These are phyloP conservation scores for Alternaria ventricosa DNA, from an alignment of 2,329 filamentous ascomycete genomes.

Conservation along the genomic window DNA sequence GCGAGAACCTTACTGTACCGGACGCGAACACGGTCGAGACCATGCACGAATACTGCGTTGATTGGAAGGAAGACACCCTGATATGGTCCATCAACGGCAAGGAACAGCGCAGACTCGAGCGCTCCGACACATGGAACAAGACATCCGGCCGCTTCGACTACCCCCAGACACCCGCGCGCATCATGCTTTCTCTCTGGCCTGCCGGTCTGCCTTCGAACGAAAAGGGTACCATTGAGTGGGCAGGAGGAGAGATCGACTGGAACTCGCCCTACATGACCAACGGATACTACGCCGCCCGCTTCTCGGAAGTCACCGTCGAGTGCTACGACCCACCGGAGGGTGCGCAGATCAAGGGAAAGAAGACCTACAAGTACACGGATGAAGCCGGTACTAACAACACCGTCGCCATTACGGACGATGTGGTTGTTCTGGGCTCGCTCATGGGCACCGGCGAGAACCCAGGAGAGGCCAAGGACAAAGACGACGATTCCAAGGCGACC, in stretches of 20 bases:
- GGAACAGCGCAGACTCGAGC: slow-evolving; percentile 74
- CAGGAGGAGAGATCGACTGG: slow-evolving; percentile 91
- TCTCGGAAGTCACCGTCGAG: slow-evolving; percentile 78
- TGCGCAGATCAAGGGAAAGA: slow-evolving; percentile 63
- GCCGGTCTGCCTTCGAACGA: slow-evolving; percentile 81
- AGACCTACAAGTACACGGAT: slow-evolving; percentile 78
- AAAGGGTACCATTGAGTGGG: slow-evolving; percentile 87
- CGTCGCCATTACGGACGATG: slow-evolving; percentile 75
- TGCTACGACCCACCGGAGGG: slow-evolving; percentile 86
- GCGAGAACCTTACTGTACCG: slow-evolving; percentile 68
- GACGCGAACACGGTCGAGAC: slow-evolving; percentile 75
- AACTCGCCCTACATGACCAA: slow-evolving; percentile 78
- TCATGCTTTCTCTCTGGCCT: slow-evolving; percentile 96
- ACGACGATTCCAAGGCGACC: slow-evolving; percentile 35
- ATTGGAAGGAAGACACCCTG: slow-evolving; percentile 87
- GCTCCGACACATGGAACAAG: slow-evolving; percentile 82
- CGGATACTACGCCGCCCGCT: slow-evolving; percentile 87
- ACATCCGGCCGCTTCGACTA: slow-evolving; percentile 82
- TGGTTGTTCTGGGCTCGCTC: slow-evolving; percentile 79
- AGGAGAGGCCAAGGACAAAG: slow-evolving; percentile 49
- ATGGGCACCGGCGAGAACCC: slow-evolving; percentile 80
- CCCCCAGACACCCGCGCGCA: slow-evolving; percentile 88
- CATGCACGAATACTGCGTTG: slow-evolving; percentile 85
- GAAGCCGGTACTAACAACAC: slow-evolving; percentile 72
- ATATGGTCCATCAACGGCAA: slow-evolving; percentile 88